phyloP scores from a whole-genome alignment of 495 filamentous ascomycete species.

The Aspergillus conjunctus region DNA sequence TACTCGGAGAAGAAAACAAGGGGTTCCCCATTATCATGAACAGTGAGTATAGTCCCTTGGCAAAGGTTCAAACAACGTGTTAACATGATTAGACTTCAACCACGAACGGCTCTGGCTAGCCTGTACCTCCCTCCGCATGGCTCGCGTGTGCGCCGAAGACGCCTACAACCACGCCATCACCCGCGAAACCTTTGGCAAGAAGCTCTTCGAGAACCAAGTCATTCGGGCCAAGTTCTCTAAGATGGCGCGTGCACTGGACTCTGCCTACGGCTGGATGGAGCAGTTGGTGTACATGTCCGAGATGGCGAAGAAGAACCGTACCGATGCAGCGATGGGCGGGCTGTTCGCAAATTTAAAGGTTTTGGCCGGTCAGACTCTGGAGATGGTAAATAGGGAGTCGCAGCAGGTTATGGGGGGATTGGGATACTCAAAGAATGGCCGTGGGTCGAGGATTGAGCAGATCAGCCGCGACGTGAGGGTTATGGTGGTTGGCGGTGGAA shows the following conservation, averaged over 20 bases:
- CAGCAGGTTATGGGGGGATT: constrained; percentile 18
- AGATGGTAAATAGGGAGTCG: constrained; percentile 40
- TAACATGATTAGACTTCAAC: constrained; percentile 36
- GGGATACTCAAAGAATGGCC: constrained; percentile 7
- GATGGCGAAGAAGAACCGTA: constrained; percentile 6
- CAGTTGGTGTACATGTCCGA: constrained; percentile 41
- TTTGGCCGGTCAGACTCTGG: constrained; percentile 47
- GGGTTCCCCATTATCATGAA: constrained; percentile 49
- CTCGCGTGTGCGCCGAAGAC: constrained; percentile 41
- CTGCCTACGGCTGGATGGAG: constrained; percentile 42
- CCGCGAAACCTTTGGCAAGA: constrained; percentile 46
- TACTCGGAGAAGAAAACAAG: constrained; percentile 40
- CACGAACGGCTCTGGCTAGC: constrained; percentile 43
- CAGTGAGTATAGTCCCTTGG: constrained; percentile 17
- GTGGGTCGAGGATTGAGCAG: constrained; percentile 50
- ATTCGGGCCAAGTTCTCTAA: constrained; percentile 42
- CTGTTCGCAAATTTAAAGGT: constrained; percentile 48
- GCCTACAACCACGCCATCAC: constrained; percentile 41
- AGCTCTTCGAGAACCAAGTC: constrained; percentile 41
- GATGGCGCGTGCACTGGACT: constrained; percentile 42
- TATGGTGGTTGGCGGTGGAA: constrained; percentile 55
- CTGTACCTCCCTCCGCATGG: constrained; percentile 36
- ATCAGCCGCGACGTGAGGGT: constrained; percentile 53
- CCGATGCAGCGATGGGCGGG: constrained; percentile 36
- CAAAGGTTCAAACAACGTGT: neutral